Evolutionary conservation across 768 basidiomycete species (phyloP).

Genomic region (Rossbeevera mucosa): DNA sequence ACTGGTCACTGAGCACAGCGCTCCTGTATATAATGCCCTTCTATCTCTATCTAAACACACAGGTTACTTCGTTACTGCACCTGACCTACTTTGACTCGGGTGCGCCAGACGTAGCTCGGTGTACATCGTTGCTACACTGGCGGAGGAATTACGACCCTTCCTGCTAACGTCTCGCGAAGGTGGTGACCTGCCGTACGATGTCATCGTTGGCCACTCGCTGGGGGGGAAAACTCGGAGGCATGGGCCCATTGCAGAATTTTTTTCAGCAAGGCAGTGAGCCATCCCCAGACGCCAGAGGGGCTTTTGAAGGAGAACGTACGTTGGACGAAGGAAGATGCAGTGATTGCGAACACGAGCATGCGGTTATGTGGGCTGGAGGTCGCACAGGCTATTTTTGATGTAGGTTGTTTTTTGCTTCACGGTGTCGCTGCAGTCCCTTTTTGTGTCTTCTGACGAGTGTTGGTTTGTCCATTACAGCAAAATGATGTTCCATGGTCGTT

Average conservation of each 20-base stretch:
- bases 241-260: too few relatives aligned
- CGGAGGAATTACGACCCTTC: conserved; percentile 10
- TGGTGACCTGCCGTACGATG: background rate
- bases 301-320: too few relatives aligned
- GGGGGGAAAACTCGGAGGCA: too few relatives aligned
- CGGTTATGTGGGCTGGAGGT: background rate
- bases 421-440: too few relatives aligned
- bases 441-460: background rate
- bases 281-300: too few relatives aligned
- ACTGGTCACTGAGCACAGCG: background rate
- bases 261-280: too few relatives aligned
- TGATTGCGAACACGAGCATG: background rate
- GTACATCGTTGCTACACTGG: conserved; percentile 15
- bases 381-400: conserved; percentile 10
- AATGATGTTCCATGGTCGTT: conserved; percentile 22
- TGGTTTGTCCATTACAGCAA: conserved; percentile 8
- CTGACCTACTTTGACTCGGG: conserved; percentile 23
- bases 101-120: conserved; percentile 3
- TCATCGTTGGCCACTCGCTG: conserved; percentile 22
- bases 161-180: background rate
- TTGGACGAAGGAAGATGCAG: conserved; percentile 3
- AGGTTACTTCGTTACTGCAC: conserved; percentile 24
- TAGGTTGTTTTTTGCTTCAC: conserved; percentile 1
- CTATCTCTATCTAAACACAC: accelerated
- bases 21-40: accelerated